Evolutionary conservation across 345 rosid species (phyloP).

Genomic region (Eucalyptus erythrocorys): DNA sequence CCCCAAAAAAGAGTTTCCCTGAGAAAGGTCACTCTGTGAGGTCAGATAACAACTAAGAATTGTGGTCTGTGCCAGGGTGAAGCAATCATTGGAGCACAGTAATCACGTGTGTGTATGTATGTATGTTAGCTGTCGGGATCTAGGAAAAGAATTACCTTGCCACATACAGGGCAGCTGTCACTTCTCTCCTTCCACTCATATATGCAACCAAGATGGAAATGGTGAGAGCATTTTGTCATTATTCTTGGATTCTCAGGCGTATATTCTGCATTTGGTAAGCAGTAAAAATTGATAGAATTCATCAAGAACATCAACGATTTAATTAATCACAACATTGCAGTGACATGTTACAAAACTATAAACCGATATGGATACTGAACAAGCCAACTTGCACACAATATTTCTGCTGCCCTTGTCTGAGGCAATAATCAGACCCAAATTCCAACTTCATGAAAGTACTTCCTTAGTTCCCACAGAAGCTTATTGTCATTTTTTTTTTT

Average conservation of each 20-base stretch:
- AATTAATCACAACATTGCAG: not conserved
- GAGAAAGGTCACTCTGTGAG: not conserved
- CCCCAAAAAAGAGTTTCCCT: not conserved
- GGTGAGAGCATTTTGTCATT: slow-evolving; percentile 82
- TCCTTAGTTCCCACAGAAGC: not conserved
- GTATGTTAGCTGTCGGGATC: not conserved
- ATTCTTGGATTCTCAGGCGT: slow-evolving; percentile 91
- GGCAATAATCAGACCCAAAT: not conserved
- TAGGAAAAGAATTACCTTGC: slow-evolving; percentile 49
- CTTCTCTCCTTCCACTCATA: slow-evolving; percentile 99
- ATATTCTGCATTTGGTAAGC: slow-evolving; percentile 41
- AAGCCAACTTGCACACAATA: not conserved
- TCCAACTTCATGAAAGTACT: not conserved
- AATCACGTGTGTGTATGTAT: not conserved
- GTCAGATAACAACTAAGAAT: not conserved
- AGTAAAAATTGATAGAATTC: not conserved
- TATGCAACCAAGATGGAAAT: slow-evolving; percentile 98
- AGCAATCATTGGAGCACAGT: not conserved
- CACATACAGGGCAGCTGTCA: slow-evolving; percentile 94
- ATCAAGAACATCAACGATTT: not conserved
- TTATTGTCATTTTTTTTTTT: not conserved
- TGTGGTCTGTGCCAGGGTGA: not conserved
- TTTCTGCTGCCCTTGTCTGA: not conserved
- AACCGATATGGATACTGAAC: not conserved
- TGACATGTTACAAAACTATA: not conserved